Evolutionary conservation across 768 basidiomycete genomes (phyloP).

Genomic region (Mycena epipterygia): DNA sequence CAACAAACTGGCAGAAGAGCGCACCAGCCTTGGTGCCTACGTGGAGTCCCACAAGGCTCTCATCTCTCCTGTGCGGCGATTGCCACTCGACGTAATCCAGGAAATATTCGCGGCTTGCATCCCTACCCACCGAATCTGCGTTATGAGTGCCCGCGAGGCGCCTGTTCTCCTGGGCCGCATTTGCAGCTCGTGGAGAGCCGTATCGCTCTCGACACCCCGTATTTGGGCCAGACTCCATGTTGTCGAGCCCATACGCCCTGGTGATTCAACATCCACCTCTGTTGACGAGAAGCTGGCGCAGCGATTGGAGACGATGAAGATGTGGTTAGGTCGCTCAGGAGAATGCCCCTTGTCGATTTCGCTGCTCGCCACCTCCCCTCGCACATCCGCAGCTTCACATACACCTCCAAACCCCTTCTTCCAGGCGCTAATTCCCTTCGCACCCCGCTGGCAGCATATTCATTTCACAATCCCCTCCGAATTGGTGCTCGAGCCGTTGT

Average conservation of each 20-base stretch:
- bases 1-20: background rate
- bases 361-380: background rate
- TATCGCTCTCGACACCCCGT: conserved; percentile 15
- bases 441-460: conserved; percentile 14
- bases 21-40: background rate
- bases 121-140: conserved; percentile 12
- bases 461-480: background rate
- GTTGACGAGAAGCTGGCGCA: background rate
- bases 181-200: conserved; percentile 25
- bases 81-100: conserved; percentile 8
- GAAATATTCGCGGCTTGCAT: conserved; percentile 24
- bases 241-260: background rate
- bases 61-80: background rate
- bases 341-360: conserved; percentile 9
- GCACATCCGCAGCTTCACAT: too few relatives aligned
- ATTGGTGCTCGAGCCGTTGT: background rate
- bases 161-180: conserved; percentile 26
- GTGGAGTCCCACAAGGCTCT: conserved; percentile 6
- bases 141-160: conserved; percentile 15
- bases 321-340: conserved; percentile 1
- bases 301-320: background rate
- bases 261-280: background rate
- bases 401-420: background rate
- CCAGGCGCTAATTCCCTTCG: background rate
- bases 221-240: conserved; percentile 15